A percentile compares a stretch with the other conserved stretches of the same genome.
Evolutionary conservation across 352 stramenopile species (phyloP).

Genomic region (Pythium guiyangense): DNA sequence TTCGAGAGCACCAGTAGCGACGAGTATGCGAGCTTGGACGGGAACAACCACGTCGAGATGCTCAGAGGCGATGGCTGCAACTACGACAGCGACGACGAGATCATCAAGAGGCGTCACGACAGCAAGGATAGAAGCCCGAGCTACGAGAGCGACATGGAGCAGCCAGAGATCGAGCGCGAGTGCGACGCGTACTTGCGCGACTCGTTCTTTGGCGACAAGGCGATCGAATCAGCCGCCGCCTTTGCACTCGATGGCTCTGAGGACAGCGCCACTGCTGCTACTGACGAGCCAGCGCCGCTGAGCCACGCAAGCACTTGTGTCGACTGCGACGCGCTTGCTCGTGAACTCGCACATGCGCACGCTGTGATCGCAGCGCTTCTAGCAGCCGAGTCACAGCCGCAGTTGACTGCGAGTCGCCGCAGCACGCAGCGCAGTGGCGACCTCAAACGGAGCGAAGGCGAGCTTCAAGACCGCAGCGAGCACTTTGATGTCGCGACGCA

Average conservation of each 20-base stretch:
- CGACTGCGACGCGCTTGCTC: slow-evolving; percentile 4
- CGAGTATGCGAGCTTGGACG: neutral
- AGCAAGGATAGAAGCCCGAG: neutral
- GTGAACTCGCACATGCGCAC: neutral
- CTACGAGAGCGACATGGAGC: slow-evolving; percentile 4
- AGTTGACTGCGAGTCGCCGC: too few species aligned
- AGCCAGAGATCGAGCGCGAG: slow-evolving; percentile 25
- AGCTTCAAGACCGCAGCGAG: slow-evolving; percentile 17
- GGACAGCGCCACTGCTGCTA: neutral
- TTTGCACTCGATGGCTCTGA: slow-evolving; percentile 20
- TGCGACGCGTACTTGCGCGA: slow-evolving; percentile 14
- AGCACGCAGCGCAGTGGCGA: too few species aligned
- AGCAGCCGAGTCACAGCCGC: slow-evolving; percentile 13
- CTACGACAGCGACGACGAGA: neutral
- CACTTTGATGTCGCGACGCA: slow-evolving; percentile 20
- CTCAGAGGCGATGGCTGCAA: neutral
- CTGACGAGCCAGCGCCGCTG: slow-evolving; percentile 13
- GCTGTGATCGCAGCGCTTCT: slow-evolving; percentile 15
- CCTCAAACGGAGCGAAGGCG: too few species aligned
- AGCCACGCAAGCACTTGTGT: neutral
- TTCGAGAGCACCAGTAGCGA: neutral
- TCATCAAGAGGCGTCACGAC: neutral
- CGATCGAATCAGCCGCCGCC: slow-evolving; percentile 10
- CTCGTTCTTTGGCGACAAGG: slow-evolving; percentile 16
- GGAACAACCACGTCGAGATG: neutral